A percentile compares a stretch with the other conserved stretches of the same genome.
Evolutionary conservation across 345 rosid genomes (phyloP).

Genomic region (Eucalyptus urophylla): DNA sequence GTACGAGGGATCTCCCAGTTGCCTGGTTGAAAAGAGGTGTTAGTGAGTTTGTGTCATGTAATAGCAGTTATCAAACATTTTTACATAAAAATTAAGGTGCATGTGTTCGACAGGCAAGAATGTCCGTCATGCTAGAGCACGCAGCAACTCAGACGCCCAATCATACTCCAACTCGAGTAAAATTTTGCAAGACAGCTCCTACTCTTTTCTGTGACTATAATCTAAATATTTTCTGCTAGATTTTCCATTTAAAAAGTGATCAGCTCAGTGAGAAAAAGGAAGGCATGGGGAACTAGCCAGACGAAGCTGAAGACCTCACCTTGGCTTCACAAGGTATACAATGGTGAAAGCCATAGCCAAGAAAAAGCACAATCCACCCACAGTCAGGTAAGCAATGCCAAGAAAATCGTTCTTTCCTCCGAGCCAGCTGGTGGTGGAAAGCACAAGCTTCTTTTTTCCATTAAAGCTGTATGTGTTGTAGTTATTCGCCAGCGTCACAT

Average conservation of each 20-base stretch:
- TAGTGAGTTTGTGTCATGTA: background rate
- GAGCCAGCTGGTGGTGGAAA: constrained; percentile 96
- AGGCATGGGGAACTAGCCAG: background rate
- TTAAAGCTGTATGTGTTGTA: constrained; percentile 92
- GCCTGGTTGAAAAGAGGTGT: constrained; percentile 30
- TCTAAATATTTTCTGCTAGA: background rate
- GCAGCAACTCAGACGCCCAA: background rate
- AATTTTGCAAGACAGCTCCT: background rate
- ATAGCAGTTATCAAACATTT: background rate
- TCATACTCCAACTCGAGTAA: background rate
- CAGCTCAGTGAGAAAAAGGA: background rate
- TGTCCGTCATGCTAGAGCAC: background rate
- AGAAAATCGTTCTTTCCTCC: constrained; percentile 98
- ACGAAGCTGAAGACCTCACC: constrained; percentile 27
- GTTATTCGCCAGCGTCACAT: constrained; percentile 42
- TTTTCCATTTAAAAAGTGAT: background rate
- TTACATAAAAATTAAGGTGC: background rate
- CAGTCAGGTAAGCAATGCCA: constrained; percentile 90
- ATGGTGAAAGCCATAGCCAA: constrained; percentile 76
- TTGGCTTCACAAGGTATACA: constrained; percentile 82
- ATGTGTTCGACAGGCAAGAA: background rate
- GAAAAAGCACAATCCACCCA: constrained; percentile 85
- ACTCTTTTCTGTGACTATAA: background rate
- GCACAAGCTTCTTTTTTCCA: constrained; percentile 95
- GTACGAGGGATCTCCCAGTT: constrained; percentile 89